These are phyloP conservation scores for Collybiopsis confluens DNA, from an alignment of 768 basidiomycete genomes.

Conservation along the genomic window DNA sequence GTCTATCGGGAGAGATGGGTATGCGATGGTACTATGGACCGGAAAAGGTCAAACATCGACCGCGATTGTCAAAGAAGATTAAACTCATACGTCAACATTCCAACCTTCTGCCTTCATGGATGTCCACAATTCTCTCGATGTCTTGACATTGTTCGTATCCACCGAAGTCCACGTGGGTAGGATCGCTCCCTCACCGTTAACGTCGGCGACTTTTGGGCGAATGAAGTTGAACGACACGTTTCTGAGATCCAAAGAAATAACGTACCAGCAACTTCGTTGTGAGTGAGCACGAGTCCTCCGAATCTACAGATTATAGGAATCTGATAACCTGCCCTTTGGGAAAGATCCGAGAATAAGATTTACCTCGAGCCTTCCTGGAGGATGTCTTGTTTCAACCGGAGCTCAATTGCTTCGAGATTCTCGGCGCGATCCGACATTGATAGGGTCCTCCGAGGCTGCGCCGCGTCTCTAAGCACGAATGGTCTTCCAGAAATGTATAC, in stretches of 20 bases:
- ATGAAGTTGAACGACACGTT: background rate
- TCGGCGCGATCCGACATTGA: slow-evolving; percentile 88
- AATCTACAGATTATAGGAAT: slow-evolving; percentile 43
- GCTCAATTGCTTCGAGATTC: slow-evolving; percentile 91
- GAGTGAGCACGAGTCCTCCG: slow-evolving; percentile 87
- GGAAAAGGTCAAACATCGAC: slow-evolving; percentile 34
- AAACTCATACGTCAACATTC: slow-evolving; percentile 74
- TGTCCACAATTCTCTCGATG: slow-evolving; percentile 83
- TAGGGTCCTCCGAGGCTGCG: slow-evolving; percentile 76
- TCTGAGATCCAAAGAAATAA: background rate
- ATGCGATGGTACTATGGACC: slow-evolving; percentile 47
- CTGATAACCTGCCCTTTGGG: slow-evolving; percentile 3
- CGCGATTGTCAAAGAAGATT: slow-evolving; percentile 47
- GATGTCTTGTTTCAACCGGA: slow-evolving; percentile 86
- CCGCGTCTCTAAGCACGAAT: slow-evolving; percentile 86
- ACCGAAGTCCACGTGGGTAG: slow-evolving; percentile 93
- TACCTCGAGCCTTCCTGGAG: slow-evolving; percentile 77
- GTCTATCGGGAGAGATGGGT: slow-evolving; percentile 90
- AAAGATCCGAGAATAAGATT: background rate
- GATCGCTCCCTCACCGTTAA: slow-evolving; percentile 74
- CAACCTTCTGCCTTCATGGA: slow-evolving; percentile 77
- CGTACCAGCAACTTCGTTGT: slow-evolving; percentile 79
- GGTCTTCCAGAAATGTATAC: slow-evolving; percentile 89
- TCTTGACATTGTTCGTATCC: slow-evolving; percentile 77
- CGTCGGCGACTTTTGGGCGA: slow-evolving; percentile 36